phyloP scores from a whole-genome alignment of 2,329 filamentous ascomycete species.

The Colletotrichum sp. region DNA sequence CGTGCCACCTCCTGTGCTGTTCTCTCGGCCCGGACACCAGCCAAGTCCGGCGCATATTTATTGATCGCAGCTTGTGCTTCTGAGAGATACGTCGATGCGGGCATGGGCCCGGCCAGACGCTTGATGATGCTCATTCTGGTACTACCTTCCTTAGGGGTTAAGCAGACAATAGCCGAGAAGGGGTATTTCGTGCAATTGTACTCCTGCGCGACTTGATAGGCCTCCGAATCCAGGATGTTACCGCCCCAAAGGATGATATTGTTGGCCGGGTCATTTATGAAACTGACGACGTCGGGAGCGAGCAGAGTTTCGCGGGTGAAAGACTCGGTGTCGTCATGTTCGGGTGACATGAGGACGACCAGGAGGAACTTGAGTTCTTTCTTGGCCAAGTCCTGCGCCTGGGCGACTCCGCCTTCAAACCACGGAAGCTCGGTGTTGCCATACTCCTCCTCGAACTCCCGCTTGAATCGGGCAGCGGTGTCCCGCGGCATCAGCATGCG shows the following conservation, averaged over 20 bases:
- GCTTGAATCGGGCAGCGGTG: slow-evolving; percentile 84
- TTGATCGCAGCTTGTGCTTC: slow-evolving; percentile 77
- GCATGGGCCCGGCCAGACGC: slow-evolving; percentile 75
- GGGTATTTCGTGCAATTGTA: slow-evolving; percentile 92
- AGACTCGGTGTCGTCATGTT: slow-evolving; percentile 87
- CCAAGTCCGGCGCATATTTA: slow-evolving; percentile 78
- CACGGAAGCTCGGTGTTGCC: slow-evolving; percentile 76
- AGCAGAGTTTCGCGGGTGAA: slow-evolving; percentile 87
- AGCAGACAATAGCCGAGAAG: slow-evolving; percentile 83
- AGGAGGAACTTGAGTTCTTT: slow-evolving; percentile 89
- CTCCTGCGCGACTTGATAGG: slow-evolving; percentile 89
- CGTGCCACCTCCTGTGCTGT: slow-evolving; percentile 83
- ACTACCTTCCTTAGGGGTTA: slow-evolving; percentile 83
- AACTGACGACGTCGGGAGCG: slow-evolving; percentile 73
- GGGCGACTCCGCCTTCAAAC: slow-evolving; percentile 87
- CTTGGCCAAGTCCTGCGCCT: slow-evolving; percentile 89
- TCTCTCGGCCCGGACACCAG: slow-evolving; percentile 75
- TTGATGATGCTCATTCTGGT: slow-evolving; percentile 91
- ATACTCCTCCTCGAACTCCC: slow-evolving; percentile 96
- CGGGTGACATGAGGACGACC: slow-evolving; percentile 87
- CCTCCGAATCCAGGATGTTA: slow-evolving; percentile 90
- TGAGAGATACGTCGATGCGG: slow-evolving; percentile 73
- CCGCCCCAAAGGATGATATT: slow-evolving; percentile 92
- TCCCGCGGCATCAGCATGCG: slow-evolving; percentile 84
- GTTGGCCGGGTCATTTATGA: slow-evolving; percentile 76